A percentile compares a stretch with the other conserved stretches of the same genome.
Evolutionary conservation across 768 basidiomycete genomes (phyloP).

Genomic region (Collybia nuda): DNA sequence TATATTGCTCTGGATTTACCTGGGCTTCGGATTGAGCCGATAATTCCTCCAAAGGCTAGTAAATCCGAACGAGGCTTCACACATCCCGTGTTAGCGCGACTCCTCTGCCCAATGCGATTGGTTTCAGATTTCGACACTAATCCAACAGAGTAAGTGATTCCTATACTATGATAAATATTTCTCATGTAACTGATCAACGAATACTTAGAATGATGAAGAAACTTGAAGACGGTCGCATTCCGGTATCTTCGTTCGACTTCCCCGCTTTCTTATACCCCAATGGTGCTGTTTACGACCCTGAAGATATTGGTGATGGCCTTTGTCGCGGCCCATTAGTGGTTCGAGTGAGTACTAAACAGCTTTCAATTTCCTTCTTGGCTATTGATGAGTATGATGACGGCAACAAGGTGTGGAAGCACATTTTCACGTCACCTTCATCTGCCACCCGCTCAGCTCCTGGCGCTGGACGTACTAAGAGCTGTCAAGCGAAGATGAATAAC

Average conservation of each 20-base stretch:
- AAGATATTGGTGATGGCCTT: constrained; percentile 5
- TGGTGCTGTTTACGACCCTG: neutral
- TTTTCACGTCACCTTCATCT: constrained; percentile 9
- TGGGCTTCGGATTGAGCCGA: neutral
- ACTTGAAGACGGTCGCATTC: neutral
- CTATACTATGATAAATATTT: neutral
- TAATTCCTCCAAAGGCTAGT: constrained; percentile 2
- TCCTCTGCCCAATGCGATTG: constrained; percentile 8
- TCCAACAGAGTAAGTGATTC: constrained; percentile 5
- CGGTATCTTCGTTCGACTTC: neutral
- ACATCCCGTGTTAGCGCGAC: constrained; percentile 8
- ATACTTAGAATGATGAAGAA: neutral
- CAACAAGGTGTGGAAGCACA: constrained; percentile 9
- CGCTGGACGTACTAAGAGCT: constrained; percentile 1
- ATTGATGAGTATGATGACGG: neutral
- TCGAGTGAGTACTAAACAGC: constrained; percentile 2
- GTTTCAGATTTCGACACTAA: constrained; percentile 7
- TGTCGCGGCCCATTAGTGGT: constrained; percentile 4
- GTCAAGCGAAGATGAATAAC: constrained; percentile 7
- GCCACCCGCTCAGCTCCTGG: neutral
- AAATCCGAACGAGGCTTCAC: constrained; percentile 8
- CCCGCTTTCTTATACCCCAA: constrained; percentile 1
- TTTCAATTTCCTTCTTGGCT: neutral
- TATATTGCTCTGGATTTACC: constrained; percentile 6
- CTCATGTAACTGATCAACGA: neutral